phyloP scores from a whole-genome alignment of 768 basidiomycete genomes.

The Phaffia australis region DNA sequence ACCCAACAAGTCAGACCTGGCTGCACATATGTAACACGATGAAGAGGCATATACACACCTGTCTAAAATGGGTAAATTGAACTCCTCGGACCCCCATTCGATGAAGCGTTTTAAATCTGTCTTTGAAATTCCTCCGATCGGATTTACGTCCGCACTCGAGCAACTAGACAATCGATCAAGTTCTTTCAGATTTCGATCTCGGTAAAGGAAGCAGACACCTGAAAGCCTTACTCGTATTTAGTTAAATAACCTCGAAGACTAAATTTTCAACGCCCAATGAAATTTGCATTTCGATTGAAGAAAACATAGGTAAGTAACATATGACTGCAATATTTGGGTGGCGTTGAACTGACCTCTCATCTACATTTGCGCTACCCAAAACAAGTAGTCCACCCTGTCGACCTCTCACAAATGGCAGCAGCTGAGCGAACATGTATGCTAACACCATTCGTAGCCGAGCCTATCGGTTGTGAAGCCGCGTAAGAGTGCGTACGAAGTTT shows the following conservation, averaged over 20 bases:
- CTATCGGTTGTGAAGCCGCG: constrained; percentile 37
- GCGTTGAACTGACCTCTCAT: constrained; percentile 60
- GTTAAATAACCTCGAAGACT: constrained; percentile 93
- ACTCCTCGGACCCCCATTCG: constrained; percentile 61
- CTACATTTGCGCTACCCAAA: constrained; percentile 95
- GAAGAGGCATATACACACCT: constrained; percentile 44
- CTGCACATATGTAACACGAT: not conserved
- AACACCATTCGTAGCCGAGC: constrained; percentile 90
- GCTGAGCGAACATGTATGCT: constrained; percentile 86
- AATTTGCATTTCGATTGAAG: not conserved
- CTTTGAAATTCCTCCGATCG: constrained; percentile 96
- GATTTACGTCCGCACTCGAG: constrained; percentile 80
- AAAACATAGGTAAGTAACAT: too few relatives aligned
- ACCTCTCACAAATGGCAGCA: constrained; percentile 83
- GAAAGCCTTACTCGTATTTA: constrained; percentile 66
- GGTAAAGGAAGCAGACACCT: constrained; percentile 33
- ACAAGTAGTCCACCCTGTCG: constrained; percentile 76
- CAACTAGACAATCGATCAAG: constrained; percentile 24
- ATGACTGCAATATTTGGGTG: not conserved
- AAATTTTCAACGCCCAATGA: not conserved
- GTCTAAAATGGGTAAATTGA: constrained; percentile 71
- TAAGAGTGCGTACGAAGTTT: not conserved
- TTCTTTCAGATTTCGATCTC: not conserved
- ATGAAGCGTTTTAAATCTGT: constrained; percentile 95
- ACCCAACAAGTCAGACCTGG: not conserved